Base-by-base conservation (phyloP, 495 filamentous ascomycete genomes). In the Talaromyces borbonicus region DNA sequence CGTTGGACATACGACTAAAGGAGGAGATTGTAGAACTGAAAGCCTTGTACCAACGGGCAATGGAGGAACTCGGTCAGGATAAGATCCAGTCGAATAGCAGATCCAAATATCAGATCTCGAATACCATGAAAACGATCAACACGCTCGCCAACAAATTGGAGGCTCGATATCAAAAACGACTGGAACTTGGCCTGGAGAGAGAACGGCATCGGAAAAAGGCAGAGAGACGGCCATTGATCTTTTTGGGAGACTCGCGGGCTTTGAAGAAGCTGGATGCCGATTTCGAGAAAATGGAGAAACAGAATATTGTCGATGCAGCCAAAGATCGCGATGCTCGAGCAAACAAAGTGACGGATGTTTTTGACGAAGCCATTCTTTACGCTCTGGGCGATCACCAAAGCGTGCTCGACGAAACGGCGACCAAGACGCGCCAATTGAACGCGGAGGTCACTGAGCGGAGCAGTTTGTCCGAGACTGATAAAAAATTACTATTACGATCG, bases 251-350 rank as follows among this genome's bases (percentile, higher is more conserved):
- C 44, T 65, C 67, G 31, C 49, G 57, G 8, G 62, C 66, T 29
- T 56, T 75, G 12, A 72, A 67, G 45, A 65, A 66, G 44, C 51
- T 77, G 3, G 73, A 75, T 33, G 63, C 55, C n/a, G 70, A 77
- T 18, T 77, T 77, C 47, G 69, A 74, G 48, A 60, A 62, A 27
- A 73, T 73, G 61, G 73, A 77, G 47, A 71, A 65, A 35, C 68
- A 68, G 32, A 71, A 72, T 36, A 65, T 70, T 12, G 51, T 75
- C 4, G 69, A 73, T 43, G 71, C 72, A 6, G 71, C 69, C 29
- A 64, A 67, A 50, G 65, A 74, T 30, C 65, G 68, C 18, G 68
- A 74, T 53, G 62, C 65, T 8, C 58, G 73, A 48, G 72, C 72
- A 15, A 75, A 77, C 48, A 56, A 60, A 27, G 58, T 75, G 7